These are phyloP conservation scores for Aplosporella prunicola DNA, from an alignment of 2,329 filamentous ascomycete genomes.

Conservation along the genomic window DNA sequence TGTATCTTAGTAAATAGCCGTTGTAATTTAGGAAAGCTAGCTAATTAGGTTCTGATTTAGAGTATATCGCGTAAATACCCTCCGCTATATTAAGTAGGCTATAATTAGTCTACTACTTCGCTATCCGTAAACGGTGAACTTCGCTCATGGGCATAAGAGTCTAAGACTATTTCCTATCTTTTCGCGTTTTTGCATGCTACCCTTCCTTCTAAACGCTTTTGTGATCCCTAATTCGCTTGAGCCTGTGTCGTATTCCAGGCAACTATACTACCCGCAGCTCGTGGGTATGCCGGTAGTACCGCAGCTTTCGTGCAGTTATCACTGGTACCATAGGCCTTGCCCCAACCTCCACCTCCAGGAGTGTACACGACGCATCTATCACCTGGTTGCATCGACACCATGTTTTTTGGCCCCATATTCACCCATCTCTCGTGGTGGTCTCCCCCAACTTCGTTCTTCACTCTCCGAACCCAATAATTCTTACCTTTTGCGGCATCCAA, in stretches of 20 bases:
- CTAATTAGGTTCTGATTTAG: too few relatives aligned
- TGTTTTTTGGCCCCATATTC: conserved; percentile 14
- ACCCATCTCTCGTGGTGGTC: conserved; percentile 13
- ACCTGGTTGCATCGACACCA: conserved; percentile 12
- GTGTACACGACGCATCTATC: conserved; percentile 14
- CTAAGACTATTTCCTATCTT: too few relatives aligned
- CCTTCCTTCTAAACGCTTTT: too few relatives aligned
- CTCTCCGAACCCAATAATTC: conserved; percentile 68
- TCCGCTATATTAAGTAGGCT: too few relatives aligned
- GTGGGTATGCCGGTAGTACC: conserved; percentile 5
- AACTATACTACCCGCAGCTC: conserved; percentile 11
- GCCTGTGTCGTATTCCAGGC: conserved; percentile 8
- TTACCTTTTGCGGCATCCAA: conserved; percentile 62
- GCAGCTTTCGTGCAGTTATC: not conserved
- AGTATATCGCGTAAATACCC: too few relatives aligned
- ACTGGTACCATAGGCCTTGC: not conserved
- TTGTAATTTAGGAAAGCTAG: too few relatives aligned
- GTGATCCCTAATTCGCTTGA: too few relatives aligned
- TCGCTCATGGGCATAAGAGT: too few relatives aligned
- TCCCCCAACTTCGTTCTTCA: conserved; percentile 30
- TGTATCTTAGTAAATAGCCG: too few relatives aligned
- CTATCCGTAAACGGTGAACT: too few relatives aligned
- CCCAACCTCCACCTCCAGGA: conserved; percentile 14
- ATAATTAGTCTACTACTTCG: too few relatives aligned
- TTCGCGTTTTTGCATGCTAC: too few relatives aligned